Evolutionary conservation across 2,329 filamentous ascomycete genomes (phyloP), one percentile per base, ranked within the genome.

Genomic region (Eurotiales sp.): DNA sequence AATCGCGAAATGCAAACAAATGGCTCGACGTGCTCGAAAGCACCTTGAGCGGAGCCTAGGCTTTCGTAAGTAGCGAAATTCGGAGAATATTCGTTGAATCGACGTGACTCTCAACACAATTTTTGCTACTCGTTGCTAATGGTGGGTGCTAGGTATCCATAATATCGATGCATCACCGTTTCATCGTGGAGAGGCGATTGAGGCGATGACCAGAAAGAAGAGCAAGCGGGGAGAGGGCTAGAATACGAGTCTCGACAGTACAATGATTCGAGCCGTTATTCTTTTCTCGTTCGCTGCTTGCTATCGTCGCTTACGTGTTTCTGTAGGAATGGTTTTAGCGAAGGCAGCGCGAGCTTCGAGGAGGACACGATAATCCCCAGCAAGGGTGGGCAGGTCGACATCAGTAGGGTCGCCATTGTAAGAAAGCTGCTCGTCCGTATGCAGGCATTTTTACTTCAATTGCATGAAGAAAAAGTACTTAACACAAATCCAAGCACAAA

Each of bases 1-100:
- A 15, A 8, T 47, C 27, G 19, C 23, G 11, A 40, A 37, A 29
- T 47, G 23, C 27, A 47, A 47, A 39, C 45, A 47, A 47, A 39
- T 11, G 23, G 34, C 23, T 14, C n/a, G 12, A 19, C 19, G 19
- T 19, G 3, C 21, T 12, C 12, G 23, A 34, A 11, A 21, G n/a
- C 4, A 19, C 8, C 12, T 12, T 11, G 17, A n/a, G 22, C 14
- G 14, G 25, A 32, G 78, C 75, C 4, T 78, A 83, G 52, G 63
- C 72, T 11, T 3, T 15, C 37, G n/a, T 49, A 32, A 8, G 10
- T 42, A 21, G 25, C 46, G 46, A 42, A 19, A 49, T 41, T 49
- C 46, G 46, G 37, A 49, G 15, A 8, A 17, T 37, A 12, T n/a
- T 12, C 12, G 8, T 19, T 19, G 17, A 7, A 17, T 36, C n/a